Conservation (phyloP, 192 early-diverging fungal species). For the Linnemannia elongata region DNA sequence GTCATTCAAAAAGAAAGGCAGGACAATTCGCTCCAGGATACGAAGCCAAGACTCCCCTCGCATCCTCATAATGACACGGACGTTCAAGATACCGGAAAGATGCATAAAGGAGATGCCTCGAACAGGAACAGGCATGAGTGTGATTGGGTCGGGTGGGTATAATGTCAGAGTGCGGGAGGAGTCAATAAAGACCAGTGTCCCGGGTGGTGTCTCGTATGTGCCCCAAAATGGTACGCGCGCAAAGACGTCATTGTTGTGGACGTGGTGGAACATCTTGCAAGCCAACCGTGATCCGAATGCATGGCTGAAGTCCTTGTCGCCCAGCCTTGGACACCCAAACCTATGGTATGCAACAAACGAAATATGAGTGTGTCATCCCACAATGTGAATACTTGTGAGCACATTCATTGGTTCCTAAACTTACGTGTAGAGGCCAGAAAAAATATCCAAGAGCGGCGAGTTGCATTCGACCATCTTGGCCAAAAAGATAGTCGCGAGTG, state of each 20-base stretch:
- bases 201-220: constrained; percentile 65
- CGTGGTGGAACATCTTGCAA: constrained; percentile 70
- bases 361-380: background rate
- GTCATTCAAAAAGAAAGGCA: constrained; percentile 69
- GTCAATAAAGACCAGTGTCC: constrained; percentile 68
- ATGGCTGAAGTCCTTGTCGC: constrained; percentile 65
- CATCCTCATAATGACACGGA: constrained; percentile 59
- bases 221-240: constrained; percentile 53
- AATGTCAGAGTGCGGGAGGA: constrained; percentile 59
- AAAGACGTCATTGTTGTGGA: constrained; percentile 66
- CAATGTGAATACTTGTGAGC: no score
- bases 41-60: constrained; percentile 60
- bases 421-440: constrained; percentile 67
- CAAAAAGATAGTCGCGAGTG: constrained; percentile 63
- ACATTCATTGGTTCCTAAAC: background rate
- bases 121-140: constrained; percentile 63
- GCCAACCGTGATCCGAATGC: constrained; percentile 60
- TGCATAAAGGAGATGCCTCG: constrained; percentile 67
- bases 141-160: constrained; percentile 66
- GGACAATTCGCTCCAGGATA: constrained; percentile 59
- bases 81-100: constrained; percentile 65
- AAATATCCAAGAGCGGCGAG: constrained; percentile 61
- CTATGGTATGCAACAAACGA: constrained; percentile 8
- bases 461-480: constrained; percentile 67
- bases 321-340: constrained; percentile 64